A percentile compares a stretch with the other conserved stretches of the same genome.
Evolutionary conservation across 495 filamentous ascomycete species (phyloP).

Genomic region (Neurospora pannonica): DNA sequence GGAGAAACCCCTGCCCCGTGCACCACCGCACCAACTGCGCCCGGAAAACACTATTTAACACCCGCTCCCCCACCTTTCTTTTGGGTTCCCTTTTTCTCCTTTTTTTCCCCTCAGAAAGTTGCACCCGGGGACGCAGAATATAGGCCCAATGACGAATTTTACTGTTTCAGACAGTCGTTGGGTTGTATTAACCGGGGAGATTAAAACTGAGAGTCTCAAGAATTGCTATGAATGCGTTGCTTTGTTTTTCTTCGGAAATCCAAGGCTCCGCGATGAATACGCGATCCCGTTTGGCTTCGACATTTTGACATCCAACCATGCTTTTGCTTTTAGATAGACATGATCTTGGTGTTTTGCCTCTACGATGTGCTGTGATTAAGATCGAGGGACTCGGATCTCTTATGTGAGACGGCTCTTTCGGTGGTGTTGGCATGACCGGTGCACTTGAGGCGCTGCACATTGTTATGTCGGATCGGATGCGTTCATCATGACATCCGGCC

Average conservation of each 20-base stretch:
- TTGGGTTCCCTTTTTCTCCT: slow-evolving; percentile 4
- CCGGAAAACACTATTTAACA: not conserved
- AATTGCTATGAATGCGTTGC: slow-evolving; percentile 35
- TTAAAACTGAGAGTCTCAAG: slow-evolving; percentile 34
- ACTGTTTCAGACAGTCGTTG: slow-evolving; percentile 19
- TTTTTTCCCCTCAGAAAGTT: slow-evolving; percentile 37
- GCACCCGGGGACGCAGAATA: slow-evolving; percentile 33
- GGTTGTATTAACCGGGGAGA: slow-evolving; percentile 44
- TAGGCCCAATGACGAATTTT: slow-evolving; percentile 28
- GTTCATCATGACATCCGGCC: no score
- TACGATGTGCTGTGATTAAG: not conserved
- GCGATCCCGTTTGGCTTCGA: slow-evolving; percentile 45
- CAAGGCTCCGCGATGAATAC: slow-evolving; percentile 22
- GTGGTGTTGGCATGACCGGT: no score
- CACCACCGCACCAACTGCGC: not conserved
- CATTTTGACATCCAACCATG: slow-evolving; percentile 16
- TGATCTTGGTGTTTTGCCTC: not conserved
- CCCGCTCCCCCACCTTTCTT: not conserved
- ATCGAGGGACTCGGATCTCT: no score
- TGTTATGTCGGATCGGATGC: no score
- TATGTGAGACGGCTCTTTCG: no score
- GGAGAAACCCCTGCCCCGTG: not conserved
- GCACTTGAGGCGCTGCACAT: no score
- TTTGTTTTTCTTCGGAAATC: not conserved
- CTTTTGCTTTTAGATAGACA: not conserved